Percentiles rank a stretch among this genome's conserved stretches.
These are phyloP conservation scores for Ceratocystis diversiconidia DNA, from an alignment of 2,329 filamentous ascomycete species.

Conservation along the genomic window DNA sequence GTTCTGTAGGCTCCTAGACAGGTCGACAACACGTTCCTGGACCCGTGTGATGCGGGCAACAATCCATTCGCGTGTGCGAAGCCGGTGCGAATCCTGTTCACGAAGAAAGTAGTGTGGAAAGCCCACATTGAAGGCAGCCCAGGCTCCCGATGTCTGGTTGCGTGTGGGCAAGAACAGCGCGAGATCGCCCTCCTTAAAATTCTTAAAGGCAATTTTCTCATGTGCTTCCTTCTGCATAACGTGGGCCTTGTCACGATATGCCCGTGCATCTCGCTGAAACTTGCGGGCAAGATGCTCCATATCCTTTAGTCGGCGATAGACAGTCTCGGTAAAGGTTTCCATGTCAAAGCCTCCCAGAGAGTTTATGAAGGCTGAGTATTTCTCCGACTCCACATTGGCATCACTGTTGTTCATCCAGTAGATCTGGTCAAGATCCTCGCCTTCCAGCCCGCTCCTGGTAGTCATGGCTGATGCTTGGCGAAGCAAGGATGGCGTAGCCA, in stretches of 20 bases:
- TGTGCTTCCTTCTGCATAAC: conserved; percentile 69
- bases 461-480: conserved; percentile 40
- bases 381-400: conserved; percentile 48
- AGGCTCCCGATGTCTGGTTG: conserved; percentile 86
- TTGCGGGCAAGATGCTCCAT: conserved; percentile 87
- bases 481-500: conserved; percentile 30
- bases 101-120: conserved; percentile 94
- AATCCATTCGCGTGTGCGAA: conserved; percentile 85
- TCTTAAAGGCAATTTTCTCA: conserved; percentile 88
- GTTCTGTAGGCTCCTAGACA: conserved; percentile 59
- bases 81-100: conserved; percentile 76
- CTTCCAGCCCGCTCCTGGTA: conserved; percentile 43
- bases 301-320: conserved; percentile 83
- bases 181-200: conserved; percentile 93
- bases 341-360: conserved; percentile 67
- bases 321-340: conserved; percentile 68
- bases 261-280: conserved; percentile 75
- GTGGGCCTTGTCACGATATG: conserved; percentile 78
- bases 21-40: conserved; percentile 83
- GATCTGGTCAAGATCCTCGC: conserved; percentile 56
- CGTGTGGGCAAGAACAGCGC: conserved; percentile 87
- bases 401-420: conserved; percentile 68
- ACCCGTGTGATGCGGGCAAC: conserved; percentile 83
- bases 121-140: conserved; percentile 96
- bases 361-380: conserved; percentile 61